Base-by-base conservation (phyloP, 176 grass and related monocot species). In the Ensete glaucum region DNA sequence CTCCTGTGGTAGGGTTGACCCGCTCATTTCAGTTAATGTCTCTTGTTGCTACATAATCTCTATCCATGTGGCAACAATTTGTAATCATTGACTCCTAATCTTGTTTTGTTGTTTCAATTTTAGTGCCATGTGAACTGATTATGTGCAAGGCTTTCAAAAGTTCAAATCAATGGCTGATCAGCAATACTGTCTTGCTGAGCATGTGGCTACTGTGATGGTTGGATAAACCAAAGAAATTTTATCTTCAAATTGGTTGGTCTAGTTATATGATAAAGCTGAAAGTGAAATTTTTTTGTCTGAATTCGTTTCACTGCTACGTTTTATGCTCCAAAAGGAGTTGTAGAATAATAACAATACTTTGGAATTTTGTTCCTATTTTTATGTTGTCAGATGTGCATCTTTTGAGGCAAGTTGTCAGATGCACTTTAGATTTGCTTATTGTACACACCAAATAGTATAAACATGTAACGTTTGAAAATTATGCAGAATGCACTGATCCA, bases 401-500 rank as follows among this genome's bases (percentile, higher is more conserved):
- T 29, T 67, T 34, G 29, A 34, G 29, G 29, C 29, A 34, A 34
- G 29, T 34, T 50, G 29, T 69, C 29, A 69, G 27, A 9, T 19
- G 29, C 9, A 69, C 29, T 48, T 69, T 14, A 49, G 26, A 48
- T 50, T 17, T 15, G 25, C 16, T 16, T 49, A 26, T 16, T 50
- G 2, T 23, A 49, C 7, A 11, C 19, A 17, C 9, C 50, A 4
- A 50, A 69, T 9, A 8, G 9, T 69, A 7, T 19, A 59, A 59
- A 59, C 16, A 59, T 34, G 29, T 20, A 69, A 50, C 50, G 9
- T 73, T 65, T 63, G 15, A 78, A 70, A 62, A 68, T 68, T 49
- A 8, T 82, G 72, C 90, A 97, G 94, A 97, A 97, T 82, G 65
- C 68, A 27, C 72, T 97, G 83, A 88, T 91, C 77, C 90, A 97